phyloP scores from a whole-genome alignment of 352 stramenopile genomes.

The Achlya hypogyna region DNA sequence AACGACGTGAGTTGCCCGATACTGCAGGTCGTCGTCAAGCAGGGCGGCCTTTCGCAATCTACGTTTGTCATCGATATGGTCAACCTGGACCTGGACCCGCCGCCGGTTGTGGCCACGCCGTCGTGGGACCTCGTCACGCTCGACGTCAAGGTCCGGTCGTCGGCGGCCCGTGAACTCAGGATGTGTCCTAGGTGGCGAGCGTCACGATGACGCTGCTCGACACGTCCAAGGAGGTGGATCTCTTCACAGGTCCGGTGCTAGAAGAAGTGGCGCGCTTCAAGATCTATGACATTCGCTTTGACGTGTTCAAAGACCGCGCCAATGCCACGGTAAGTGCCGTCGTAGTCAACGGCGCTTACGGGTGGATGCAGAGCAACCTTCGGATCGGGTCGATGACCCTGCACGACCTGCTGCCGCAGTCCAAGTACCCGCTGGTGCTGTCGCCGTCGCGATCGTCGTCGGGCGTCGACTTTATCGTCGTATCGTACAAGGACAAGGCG shows the following conservation, averaged over 20 bases:
- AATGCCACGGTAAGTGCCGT: neutral
- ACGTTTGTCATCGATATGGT: slow-evolving; percentile 62
- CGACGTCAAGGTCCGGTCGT: slow-evolving; percentile 4
- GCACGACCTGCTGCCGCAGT: slow-evolving; percentile 51
- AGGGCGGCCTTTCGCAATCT: slow-evolving; percentile 59
- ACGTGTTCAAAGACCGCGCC: slow-evolving; percentile 24
- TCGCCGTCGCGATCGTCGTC: slow-evolving; percentile 41
- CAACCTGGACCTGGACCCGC: neutral
- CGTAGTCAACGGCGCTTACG: neutral
- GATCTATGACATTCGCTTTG: slow-evolving; percentile 53
- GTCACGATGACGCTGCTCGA: slow-evolving; percentile 63
- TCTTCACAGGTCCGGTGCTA: slow-evolving; percentile 6
- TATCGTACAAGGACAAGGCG: slow-evolving; percentile 57
- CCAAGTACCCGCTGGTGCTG: slow-evolving; percentile 59
- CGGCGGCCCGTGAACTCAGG: slow-evolving; percentile 24
- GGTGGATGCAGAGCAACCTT: slow-evolving; percentile 40
- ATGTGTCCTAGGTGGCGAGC: slow-evolving; percentile 49
- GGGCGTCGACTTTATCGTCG: slow-evolving; percentile 51
- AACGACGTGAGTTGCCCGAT: slow-evolving; percentile 19
- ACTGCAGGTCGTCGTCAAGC: slow-evolving; percentile 57
- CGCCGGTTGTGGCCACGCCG: neutral
- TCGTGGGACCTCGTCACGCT: slow-evolving; percentile 14
- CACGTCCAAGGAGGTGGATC: slow-evolving; percentile 11
- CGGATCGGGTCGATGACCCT: slow-evolving; percentile 67
- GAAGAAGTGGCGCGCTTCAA: slow-evolving; percentile 57